Base-by-base conservation (phyloP, 345 rosid species). In the Mercurialis annua region DNA sequence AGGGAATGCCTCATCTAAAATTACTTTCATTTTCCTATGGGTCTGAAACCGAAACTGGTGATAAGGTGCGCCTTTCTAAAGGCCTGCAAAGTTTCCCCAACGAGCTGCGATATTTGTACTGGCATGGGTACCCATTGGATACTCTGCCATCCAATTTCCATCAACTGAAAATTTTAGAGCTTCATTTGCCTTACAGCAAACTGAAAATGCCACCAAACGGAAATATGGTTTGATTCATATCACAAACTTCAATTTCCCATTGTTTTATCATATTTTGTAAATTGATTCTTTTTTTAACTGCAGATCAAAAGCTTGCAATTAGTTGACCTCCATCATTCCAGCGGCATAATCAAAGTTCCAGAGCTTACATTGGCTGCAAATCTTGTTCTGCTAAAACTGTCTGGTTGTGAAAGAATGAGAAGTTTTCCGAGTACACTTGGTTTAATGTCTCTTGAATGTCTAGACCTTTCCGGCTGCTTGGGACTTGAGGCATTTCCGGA, bases 91-190 rank as follows among this genome's bases (percentile, higher is more conserved):
- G 2, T 43, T 55, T 68, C 30, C 44, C 71, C 14, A 46, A 46
- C 58, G 53, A 47, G 30, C 55, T 68, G 18, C 26, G 56, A 10
- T 56, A 58, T 56, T 24, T 68, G 24, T 12, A 47, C 14, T 68
- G 71, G 71, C 0, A 46, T 9, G 18, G 21, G 3, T 68, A 57
- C 33, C 71, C 64, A 30, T 46, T 30, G 27, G 18, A 42, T 6
- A 43, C 18, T 56, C 58, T 68, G 46, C 71, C 71, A 11, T 2
- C 64, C 29, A 58, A 68, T 44, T 68, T 58, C 43, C 20, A 30
- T n/a, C 64, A 68, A 64, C 11, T 23, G 49, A 33, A 2, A 58
- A 9, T n/a, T n/a, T n/a, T n/a, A 44, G 23, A 34, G 30, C 16
- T 7, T 29, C 59, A 26, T 50, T n/a, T n/a, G n/a, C n/a, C n/a